Percentiles rank a stretch among this genome's conserved stretches.
Conservation (phyloP, 345 rosid species). For the Excoecaria agallocha region DNA sequence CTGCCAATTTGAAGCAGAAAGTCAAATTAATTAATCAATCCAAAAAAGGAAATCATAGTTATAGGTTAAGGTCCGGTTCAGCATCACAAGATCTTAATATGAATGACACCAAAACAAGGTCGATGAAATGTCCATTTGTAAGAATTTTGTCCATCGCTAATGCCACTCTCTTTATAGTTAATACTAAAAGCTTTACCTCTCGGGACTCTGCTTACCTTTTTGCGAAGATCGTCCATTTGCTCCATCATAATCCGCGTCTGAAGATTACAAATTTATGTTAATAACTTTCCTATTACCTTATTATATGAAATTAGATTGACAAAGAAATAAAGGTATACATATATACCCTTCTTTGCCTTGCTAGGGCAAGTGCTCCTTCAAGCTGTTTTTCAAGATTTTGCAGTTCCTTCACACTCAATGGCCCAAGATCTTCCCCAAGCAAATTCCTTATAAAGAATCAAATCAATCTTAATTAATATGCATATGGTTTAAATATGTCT, state of each 20-base stretch:
- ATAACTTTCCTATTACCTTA: no score
- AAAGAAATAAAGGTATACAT: not conserved
- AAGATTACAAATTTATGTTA: constrained; percentile 3
- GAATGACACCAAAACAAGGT: no score
- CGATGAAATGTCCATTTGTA: no score
- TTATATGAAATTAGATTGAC: not conserved
- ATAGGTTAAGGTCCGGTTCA: no score
- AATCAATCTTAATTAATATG: not conserved
- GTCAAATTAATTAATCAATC: no score
- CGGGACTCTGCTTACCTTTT: constrained; percentile 41
- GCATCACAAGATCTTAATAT: no score
- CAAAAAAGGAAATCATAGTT: not conserved
- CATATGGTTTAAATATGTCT: no score
- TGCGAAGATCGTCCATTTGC: constrained; percentile 84
- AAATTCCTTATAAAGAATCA: constrained; percentile 47
- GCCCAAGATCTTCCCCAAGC: constrained; percentile 90
- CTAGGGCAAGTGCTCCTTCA: constrained; percentile 65
- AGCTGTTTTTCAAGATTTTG: constrained; percentile 78
- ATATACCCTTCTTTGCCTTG: constrained; percentile 75
- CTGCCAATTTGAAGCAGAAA: constrained; percentile 38
- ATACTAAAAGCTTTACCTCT: no score
- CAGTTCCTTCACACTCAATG: constrained; percentile 65
- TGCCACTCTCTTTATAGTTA: no score
- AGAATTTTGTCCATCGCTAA: no score
- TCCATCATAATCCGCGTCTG: constrained; percentile 75